Percentiles rank a stretch among this genome's conserved stretches.
Evolutionary conservation across 495 filamentous ascomycete genomes (phyloP).

Genomic region (Hypoxylon rickii): DNA sequence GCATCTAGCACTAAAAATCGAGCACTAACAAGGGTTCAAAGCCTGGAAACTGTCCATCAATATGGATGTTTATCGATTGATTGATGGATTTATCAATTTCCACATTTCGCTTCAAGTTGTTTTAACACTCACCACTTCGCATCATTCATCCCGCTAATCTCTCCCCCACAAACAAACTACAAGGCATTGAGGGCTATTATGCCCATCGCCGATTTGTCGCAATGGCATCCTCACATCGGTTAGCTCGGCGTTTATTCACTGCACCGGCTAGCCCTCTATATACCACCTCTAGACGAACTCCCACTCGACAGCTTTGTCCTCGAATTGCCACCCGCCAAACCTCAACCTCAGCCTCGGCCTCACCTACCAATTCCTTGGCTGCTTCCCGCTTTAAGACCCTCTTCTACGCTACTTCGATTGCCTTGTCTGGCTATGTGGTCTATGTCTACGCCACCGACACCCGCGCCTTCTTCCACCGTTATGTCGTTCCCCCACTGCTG

Average conservation of each 20-base stretch:
- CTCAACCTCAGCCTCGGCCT: conserved; percentile 29
- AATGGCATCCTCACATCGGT: conserved; percentile 45
- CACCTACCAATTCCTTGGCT: conserved; percentile 38
- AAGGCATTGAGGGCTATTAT: conserved; percentile 48
- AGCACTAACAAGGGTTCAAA: too few relatives aligned
- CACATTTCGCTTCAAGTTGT: conserved; percentile 6
- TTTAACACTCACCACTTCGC: neutral
- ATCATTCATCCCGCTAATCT: too few relatives aligned
- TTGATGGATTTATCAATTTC: conserved; percentile 4
- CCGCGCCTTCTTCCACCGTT: conserved; percentile 81
- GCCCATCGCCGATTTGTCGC: conserved; percentile 33
- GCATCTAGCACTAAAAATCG: too few relatives aligned
- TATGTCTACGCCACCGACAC: conserved; percentile 91
- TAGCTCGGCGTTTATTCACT: conserved; percentile 39
- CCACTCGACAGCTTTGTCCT: conserved; percentile 21
- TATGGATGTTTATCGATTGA: neutral
- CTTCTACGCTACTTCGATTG: conserved; percentile 61
- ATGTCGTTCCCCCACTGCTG: conserved; percentile 74
- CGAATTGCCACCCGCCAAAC: conserved; percentile 38
- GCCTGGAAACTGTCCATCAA: neutral
- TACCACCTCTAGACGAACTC: conserved; percentile 22
- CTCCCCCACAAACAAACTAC: too few relatives aligned
- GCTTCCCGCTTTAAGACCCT: conserved; percentile 51
- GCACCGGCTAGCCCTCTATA: conserved; percentile 37
- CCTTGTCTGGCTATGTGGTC: conserved; percentile 39